A percentile compares a stretch with the other conserved stretches of the same genome.
Conservation (phyloP, 2,329 filamentous ascomycete genomes). For the Didymella sp. region DNA sequence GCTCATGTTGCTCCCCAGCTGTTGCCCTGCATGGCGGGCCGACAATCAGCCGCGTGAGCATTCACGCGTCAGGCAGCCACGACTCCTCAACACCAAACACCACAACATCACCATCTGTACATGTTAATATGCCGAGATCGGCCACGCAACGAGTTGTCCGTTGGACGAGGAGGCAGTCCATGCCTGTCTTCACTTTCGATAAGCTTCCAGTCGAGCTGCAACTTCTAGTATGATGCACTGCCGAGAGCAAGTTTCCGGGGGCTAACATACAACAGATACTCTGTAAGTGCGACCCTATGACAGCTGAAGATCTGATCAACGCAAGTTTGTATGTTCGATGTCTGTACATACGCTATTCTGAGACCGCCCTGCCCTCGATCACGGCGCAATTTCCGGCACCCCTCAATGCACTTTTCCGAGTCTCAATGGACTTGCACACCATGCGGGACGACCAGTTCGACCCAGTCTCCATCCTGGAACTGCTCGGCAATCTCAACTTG, state of each 20-base stretch:
- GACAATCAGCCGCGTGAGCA: slow-evolving; percentile 8
- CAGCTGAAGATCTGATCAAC: too few species aligned
- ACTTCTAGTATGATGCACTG: too few species aligned
- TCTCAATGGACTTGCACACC: too few species aligned
- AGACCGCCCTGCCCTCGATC: too few species aligned
- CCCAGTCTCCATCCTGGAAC: too few species aligned
- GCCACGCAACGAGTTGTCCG: background rate
- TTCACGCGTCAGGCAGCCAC: slow-evolving; percentile 10
- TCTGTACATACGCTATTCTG: too few species aligned
- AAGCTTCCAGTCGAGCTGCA: slow-evolving; percentile 18
- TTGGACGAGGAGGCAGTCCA: background rate
- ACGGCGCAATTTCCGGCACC: too few species aligned
- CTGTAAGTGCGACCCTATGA: background rate
- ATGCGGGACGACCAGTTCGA: too few species aligned
- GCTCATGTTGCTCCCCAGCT: slow-evolving; percentile 12
- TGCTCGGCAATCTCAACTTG: too few species aligned
- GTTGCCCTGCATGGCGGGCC: slow-evolving; percentile 12
- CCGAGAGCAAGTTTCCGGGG: too few species aligned
- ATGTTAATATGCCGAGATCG: background rate
- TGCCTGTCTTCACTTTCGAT: slow-evolving; percentile 8
- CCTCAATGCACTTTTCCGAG: too few species aligned
- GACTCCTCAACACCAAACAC: background rate
- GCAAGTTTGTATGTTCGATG: too few species aligned
- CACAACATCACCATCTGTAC: background rate
- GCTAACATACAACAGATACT: background rate